Evolutionary conservation across 1,284 basidiomycete genomes (phyloP), one percentile per base, ranked within the genome.

Genomic region (Apiotrichum gracile): DNA sequence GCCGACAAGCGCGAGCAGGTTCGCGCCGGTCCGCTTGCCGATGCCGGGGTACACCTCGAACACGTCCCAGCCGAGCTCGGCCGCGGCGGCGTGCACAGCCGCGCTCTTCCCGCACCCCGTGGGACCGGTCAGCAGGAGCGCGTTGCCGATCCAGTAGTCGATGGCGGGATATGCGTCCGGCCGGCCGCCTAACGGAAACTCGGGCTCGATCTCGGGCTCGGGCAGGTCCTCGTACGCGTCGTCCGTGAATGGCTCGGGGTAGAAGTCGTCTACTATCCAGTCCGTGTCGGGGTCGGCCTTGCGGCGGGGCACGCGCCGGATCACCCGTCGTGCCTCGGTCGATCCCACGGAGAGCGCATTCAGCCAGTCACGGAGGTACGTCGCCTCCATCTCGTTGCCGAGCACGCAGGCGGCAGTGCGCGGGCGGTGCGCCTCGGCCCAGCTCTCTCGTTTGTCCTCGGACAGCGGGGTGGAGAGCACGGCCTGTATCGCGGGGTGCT

Each of bases 1-100:
- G 12, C 96, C 96, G 22, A 98, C 84, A 54, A 94, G 81, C 49
- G 81, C 79, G 50, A 87, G 83, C 53, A 99, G 76, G 58, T 85
- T 88, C 33, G 84, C 79, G 3, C 87, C 89, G 41, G 83, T 88
- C 22, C 96, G 82, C 66, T 83, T 87, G 24, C 90, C 90, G 54
- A 93, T 85, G 5, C 96, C 96, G n/a, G 96, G 88, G 74, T 92
- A 90, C 10, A 98, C 89, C 72, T 99, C 96, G 67, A 98, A 97
- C 13, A 98, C 85, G 48, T 96, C 89, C 86, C 88, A 98, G 5
- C 87, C 91, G 21, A 98, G 80, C 72, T 97, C 91, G 40, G 86
- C 82, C 4, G 93, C 91, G 60, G 91, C 93, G 0, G 93, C 92
- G 69, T 96, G 90, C 0, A 97, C 86, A 7, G 91, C 84, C 0